A percentile compares a stretch with the other conserved stretches of the same genome.
Evolutionary conservation across 306 rosid genomes (phyloP).

Genomic region (Castanospermum australe): DNA sequence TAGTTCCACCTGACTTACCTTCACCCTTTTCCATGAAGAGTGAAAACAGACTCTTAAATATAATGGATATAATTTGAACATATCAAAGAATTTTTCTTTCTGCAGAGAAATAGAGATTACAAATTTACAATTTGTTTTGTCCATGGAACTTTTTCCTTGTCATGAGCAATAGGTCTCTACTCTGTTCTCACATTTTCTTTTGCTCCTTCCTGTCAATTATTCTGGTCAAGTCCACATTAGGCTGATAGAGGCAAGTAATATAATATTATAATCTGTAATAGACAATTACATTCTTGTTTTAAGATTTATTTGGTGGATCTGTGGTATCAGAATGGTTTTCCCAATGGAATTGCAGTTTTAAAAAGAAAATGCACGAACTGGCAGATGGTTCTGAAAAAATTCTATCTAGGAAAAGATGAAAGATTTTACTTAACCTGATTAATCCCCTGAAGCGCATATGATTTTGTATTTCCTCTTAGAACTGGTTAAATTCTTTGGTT

Average conservation of each 20-base stretch:
- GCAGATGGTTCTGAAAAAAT: not conserved
- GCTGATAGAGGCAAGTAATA: not conserved
- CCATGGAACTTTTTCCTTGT: not conserved
- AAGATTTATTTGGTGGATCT: not conserved
- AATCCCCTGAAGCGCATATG: not conserved
- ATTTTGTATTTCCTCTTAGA: not conserved
- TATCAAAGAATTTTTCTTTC: not conserved
- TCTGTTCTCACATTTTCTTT: conserved; percentile 2
- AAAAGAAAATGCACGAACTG: not conserved
- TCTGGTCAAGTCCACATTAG: not conserved
- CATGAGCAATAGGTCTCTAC: not conserved
- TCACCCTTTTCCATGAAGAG: not conserved
- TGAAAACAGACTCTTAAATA: conserved; percentile 5
- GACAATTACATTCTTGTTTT: not conserved
- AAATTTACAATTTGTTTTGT: not conserved
- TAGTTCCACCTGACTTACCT: too few relatives aligned
- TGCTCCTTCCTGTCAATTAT: not conserved
- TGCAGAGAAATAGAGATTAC: not conserved
- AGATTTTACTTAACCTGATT: not conserved
- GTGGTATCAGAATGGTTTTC: not conserved
- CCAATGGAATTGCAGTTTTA: not conserved
- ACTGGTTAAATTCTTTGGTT: not conserved
- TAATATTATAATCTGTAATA: not conserved
- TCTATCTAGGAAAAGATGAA: not conserved
- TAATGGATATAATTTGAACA: not conserved